These are phyloP conservation scores for Coemansia sp. DNA, from an alignment of 192 early-diverging fungal species.

Conservation along the genomic window DNA sequence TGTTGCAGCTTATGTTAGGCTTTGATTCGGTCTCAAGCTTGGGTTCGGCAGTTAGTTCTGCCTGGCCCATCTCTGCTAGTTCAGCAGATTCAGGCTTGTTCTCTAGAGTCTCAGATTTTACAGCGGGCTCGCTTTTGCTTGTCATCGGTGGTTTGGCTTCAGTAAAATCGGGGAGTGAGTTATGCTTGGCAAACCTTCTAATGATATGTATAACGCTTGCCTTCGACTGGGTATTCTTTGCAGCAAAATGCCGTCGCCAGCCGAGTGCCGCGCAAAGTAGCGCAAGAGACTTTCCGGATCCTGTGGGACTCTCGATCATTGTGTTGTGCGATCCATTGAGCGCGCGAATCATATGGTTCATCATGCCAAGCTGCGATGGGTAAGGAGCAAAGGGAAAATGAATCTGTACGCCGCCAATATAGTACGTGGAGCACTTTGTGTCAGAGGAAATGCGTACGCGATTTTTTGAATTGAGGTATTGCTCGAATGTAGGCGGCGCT, in stretches of 20 bases:
- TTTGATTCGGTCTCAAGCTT: neutral
- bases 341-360: slow-evolving; percentile 63
- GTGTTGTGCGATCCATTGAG: slow-evolving; percentile 59
- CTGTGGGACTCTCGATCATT: slow-evolving; percentile 72
- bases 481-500: neutral
- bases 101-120: neutral
- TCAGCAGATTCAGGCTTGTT: neutral
- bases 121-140: neutral
- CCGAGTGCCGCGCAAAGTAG: slow-evolving; percentile 69
- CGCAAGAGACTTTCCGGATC: slow-evolving; percentile 79
- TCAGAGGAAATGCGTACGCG: slow-evolving; percentile 2
- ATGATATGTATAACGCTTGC: slow-evolving; percentile 44
- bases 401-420: slow-evolving; percentile 58
- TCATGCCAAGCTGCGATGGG: slow-evolving; percentile 64
- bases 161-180: slow-evolving; percentile 12
- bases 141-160: neutral
- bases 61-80: neutral
- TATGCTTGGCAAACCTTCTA: slow-evolving; percentile 39
- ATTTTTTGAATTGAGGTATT: slow-evolving; percentile 1
- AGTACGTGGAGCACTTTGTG: slow-evolving; percentile 14
- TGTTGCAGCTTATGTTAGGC: neutral
- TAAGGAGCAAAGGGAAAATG: slow-evolving; percentile 71
- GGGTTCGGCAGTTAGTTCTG: neutral
- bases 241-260: slow-evolving; percentile 56
- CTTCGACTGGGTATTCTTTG: slow-evolving; percentile 38